Evolutionary conservation across 106 monocot genomes (phyloP), one percentile per base, ranked within the genome.

Genomic region (Iris macrosiphon): DNA sequence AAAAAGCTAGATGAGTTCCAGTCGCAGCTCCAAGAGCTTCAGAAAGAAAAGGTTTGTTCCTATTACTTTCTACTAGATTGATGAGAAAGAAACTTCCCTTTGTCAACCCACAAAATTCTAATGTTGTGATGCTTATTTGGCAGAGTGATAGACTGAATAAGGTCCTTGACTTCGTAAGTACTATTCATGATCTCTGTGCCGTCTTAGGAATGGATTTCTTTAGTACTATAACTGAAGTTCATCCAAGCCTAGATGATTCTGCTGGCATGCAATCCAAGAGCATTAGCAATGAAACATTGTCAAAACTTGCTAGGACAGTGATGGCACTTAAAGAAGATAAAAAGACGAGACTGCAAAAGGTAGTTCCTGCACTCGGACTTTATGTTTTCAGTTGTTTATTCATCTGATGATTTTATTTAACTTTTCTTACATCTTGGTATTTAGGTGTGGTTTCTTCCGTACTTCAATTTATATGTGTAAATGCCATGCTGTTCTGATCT

Each of bases 171-270:
- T 86, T 86, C 52, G 86, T 87, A 27, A 90, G 75, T 69, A 65
- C 65, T 29, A 67, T 90, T 23, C 96, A 90, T 70, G 85, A 87
- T 82, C 82, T 96, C 10, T 96, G 96, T 73, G 82, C 82, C 29
- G 96, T 90, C 17, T 49, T 96, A 39, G 89, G 96, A n/a, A 82
- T 96, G 76, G 90, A 96, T 80, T 96, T 96, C 60, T 86, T 66
- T 63, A 77, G 86, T 52, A 90, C 82, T 44, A 67, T 96, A 30
- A 80, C 75, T 66, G 96, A 96, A 64, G 96, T 96, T 55, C 96
- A 96, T 72, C 82, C 77, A 49, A 90, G 74, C 52, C 45, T 96
- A 22, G 73, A 85, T 59, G 86, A 96, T 47, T 95, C 85, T 11
- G 46, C 82, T 52, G 81, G 77, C 44, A 77, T 80, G 31, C 76